Evolutionary conservation across 805 yeast species (phyloP).

Genomic region (Pichia cabralensis): DNA sequence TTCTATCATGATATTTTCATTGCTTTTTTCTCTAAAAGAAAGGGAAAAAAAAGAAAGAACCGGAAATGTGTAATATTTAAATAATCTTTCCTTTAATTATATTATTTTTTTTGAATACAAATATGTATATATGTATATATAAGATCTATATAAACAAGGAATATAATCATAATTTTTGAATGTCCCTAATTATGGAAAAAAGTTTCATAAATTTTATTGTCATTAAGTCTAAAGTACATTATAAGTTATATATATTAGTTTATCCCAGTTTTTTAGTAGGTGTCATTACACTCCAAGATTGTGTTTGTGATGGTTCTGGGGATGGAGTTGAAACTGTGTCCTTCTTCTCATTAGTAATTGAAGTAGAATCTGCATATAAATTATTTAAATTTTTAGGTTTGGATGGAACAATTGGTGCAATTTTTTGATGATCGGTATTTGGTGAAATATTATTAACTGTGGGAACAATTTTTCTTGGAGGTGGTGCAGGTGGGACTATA

Average conservation of each 20-base stretch:
- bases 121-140: too few species aligned
- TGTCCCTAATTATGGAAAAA: too few species aligned
- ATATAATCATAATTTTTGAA: too few species aligned
- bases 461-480: conserved; percentile 17
- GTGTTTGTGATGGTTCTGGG: background rate
- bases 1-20: conserved; percentile 43
- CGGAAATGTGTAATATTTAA: too few species aligned
- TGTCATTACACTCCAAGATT: conserved; percentile 23
- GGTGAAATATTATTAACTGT: background rate
- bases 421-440: conserved; percentile 7
- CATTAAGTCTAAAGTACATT: too few species aligned
- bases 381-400: conserved; percentile 21
- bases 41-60: too few species aligned
- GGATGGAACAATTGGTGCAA: conserved; percentile 25
- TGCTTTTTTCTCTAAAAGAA: too few species aligned
- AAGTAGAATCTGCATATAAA: conserved; percentile 7
- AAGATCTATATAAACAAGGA: too few species aligned
- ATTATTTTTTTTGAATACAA: too few species aligned
- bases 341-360: too few species aligned
- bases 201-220: too few species aligned
- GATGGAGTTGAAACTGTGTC: background rate
- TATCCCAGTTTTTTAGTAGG: conserved; percentile 23
- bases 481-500: conserved; percentile 25
- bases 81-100: background rate
- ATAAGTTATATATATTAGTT: too few species aligned